Evolutionary conservation across 2,329 filamentous ascomycete species (phyloP).

Genomic region (Diaporthe citri): DNA sequence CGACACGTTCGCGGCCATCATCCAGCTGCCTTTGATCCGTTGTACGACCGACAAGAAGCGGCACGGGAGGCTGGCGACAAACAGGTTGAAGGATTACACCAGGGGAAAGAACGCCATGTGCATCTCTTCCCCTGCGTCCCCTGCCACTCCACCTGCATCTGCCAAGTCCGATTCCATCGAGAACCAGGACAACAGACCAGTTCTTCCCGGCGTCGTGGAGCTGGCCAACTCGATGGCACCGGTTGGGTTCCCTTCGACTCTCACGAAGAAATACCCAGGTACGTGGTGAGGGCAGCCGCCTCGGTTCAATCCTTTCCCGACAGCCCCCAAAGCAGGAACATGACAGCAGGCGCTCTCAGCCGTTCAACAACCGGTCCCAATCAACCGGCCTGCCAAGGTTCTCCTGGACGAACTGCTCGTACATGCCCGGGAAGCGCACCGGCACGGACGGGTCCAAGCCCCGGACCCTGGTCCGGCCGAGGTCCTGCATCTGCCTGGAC

Average conservation of each 20-base stretch:
- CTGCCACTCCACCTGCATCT: neutral
- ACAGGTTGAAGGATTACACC: slow-evolving; percentile 57
- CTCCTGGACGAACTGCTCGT: slow-evolving; percentile 36
- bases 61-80: slow-evolving; percentile 56
- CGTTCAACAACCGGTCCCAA: slow-evolving; percentile 36
- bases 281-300: slow-evolving; percentile 14
- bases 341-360: neutral
- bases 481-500: slow-evolving; percentile 35
- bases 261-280: slow-evolving; percentile 28
- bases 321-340: no score
- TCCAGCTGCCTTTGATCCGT: slow-evolving; percentile 61
- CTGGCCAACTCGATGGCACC: slow-evolving; percentile 39
- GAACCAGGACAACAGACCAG: neutral
- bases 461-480: slow-evolving; percentile 13
- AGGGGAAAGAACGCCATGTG: slow-evolving; percentile 51
- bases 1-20: slow-evolving; percentile 61
- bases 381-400: slow-evolving; percentile 36
- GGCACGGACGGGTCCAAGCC: slow-evolving; percentile 34
- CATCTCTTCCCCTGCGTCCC: neutral
- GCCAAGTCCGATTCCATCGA: slow-evolving; percentile 15
- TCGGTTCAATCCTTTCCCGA: neutral
- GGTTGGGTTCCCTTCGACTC: slow-evolving; percentile 34
- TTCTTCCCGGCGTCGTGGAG: slow-evolving; percentile 38
- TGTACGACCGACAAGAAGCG: slow-evolving; percentile 58
- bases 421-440: slow-evolving; percentile 37